These are phyloP conservation scores for Eremothecium cymbalariae DNA, from an alignment of 1,139 yeast species.

Conservation along the genomic window DNA sequence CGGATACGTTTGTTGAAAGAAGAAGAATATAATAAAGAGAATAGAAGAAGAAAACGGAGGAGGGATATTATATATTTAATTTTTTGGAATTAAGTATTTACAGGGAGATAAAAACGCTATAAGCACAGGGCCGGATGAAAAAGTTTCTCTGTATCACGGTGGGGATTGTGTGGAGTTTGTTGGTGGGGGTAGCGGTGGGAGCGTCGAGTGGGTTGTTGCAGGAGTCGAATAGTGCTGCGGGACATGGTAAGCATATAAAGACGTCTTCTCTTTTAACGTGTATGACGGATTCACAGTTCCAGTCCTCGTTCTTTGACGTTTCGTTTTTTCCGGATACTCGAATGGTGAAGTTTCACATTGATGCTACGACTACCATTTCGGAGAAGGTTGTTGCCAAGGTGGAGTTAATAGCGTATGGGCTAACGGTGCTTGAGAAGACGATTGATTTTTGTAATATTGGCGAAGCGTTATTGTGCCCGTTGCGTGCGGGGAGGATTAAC, in stretches of 20 bases:
- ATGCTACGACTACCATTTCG: slow-evolving; percentile 72
- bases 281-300: slow-evolving; percentile 81
- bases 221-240: no score
- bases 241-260: slow-evolving; percentile 24
- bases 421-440: slow-evolving; percentile 48
- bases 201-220: no score
- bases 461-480: slow-evolving; percentile 65
- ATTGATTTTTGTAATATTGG: slow-evolving; percentile 57
- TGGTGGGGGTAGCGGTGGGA: no score
- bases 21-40: no score
- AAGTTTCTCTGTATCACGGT: no score
- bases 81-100: no score
- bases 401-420: slow-evolving; percentile 76
- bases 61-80: no score
- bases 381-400: slow-evolving; percentile 64
- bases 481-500: slow-evolving; percentile 80
- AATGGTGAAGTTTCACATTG: slow-evolving; percentile 57
- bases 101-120: no score
- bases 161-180: no score
- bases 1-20: no score
- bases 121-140: no score
- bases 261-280: slow-evolving; percentile 83
- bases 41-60: no score
- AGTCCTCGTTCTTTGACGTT: slow-evolving; percentile 82
- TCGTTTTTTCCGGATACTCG: slow-evolving; percentile 56